Evolutionary conservation across 2,329 filamentous ascomycete genomes (phyloP).

Genomic region (Venturia carpophila): DNA sequence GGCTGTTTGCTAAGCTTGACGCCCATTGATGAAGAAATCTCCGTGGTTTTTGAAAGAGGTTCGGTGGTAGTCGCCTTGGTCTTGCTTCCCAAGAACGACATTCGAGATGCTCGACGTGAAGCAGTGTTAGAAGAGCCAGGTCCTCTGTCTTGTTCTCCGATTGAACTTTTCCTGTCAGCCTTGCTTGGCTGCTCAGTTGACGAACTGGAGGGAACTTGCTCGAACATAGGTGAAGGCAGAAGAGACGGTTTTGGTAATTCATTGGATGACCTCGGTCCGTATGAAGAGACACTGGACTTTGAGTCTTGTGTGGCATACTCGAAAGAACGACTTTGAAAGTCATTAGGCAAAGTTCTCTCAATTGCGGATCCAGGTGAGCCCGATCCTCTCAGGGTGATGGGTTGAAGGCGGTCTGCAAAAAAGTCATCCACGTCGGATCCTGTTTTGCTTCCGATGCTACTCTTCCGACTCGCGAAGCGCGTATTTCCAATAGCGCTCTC

Average conservation of each 20-base stretch:
- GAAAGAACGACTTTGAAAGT: neutral
- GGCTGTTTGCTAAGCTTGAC: neutral
- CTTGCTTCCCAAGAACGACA: constrained; percentile 17
- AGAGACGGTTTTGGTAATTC: constrained; percentile 5
- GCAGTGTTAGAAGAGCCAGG: neutral
- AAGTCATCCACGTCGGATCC: constrained; percentile 40
- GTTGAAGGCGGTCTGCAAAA: constrained; percentile 37
- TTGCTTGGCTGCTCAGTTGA: neutral
- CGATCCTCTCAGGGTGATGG: constrained; percentile 38
- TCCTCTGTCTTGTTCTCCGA: neutral
- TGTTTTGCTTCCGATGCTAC: constrained; percentile 32
- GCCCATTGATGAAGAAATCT: neutral
- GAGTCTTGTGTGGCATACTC: neutral
- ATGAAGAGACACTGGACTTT: neutral
- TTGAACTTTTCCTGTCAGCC: neutral
- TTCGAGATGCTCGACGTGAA: constrained; percentile 14
- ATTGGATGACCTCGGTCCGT: neutral
- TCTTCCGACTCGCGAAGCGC: constrained; percentile 34
- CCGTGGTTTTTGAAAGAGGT: neutral
- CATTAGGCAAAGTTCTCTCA: constrained; percentile 12
- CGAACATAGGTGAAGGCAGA: constrained; percentile 18
- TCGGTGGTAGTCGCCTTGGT: neutral
- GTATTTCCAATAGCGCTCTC: constrained; percentile 34
- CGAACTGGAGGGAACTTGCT: constrained; percentile 8
- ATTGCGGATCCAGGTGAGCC: constrained; percentile 30